These are phyloP conservation scores for Wickerhamiella kurtzmanii DNA, from an alignment of 805 yeast genomes.

Conservation along the genomic window DNA sequence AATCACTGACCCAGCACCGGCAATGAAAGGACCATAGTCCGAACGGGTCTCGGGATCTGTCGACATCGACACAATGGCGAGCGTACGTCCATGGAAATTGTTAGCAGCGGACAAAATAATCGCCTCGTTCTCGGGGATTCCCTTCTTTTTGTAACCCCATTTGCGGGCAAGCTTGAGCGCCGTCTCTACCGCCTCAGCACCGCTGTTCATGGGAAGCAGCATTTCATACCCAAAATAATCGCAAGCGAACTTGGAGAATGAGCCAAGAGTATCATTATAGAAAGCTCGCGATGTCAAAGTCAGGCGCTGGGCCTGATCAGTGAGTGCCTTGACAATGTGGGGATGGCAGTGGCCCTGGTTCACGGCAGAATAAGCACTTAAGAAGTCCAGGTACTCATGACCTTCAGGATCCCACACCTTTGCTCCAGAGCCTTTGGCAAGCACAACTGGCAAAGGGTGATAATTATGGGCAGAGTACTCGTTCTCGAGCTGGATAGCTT, in stretches of 20 bases:
- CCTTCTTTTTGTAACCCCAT: slow-evolving; percentile 89
- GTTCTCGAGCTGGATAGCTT: slow-evolving; percentile 56
- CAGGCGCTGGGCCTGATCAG: slow-evolving; percentile 72
- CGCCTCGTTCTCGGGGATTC: slow-evolving; percentile 72
- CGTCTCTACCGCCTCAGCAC: slow-evolving; percentile 97
- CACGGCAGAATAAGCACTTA: slow-evolving; percentile 92
- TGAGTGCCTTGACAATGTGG: slow-evolving; percentile 67
- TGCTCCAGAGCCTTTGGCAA: slow-evolving; percentile 76
- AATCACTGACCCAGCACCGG: slow-evolving; percentile 68
- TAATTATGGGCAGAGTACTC: slow-evolving; percentile 91
- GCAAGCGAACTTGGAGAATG: slow-evolving; percentile 74
- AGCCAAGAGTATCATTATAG: slow-evolving; percentile 76
- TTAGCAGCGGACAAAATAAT: slow-evolving; percentile 74
- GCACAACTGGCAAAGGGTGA: slow-evolving; percentile 92
- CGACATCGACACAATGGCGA: slow-evolving; percentile 90
- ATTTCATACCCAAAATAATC: slow-evolving; percentile 82
- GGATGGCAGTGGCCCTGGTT: slow-evolving; percentile 99
- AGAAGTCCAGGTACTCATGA: slow-evolving; percentile 78
- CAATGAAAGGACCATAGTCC: slow-evolving; percentile 79
- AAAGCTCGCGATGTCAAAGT: slow-evolving; percentile 89
- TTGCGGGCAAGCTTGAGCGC: slow-evolving; percentile 87
- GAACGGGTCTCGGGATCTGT: slow-evolving; percentile 88
- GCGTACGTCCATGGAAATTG: slow-evolving; percentile 93
- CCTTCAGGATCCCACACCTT: slow-evolving; percentile 98
- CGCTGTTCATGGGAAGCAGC: slow-evolving; percentile 96